A percentile compares a stretch with the other conserved stretches of the same genome.
phyloP scores from a whole-genome alignment of 257 asterid species.

The Lithospermum erythrorhizon region DNA sequence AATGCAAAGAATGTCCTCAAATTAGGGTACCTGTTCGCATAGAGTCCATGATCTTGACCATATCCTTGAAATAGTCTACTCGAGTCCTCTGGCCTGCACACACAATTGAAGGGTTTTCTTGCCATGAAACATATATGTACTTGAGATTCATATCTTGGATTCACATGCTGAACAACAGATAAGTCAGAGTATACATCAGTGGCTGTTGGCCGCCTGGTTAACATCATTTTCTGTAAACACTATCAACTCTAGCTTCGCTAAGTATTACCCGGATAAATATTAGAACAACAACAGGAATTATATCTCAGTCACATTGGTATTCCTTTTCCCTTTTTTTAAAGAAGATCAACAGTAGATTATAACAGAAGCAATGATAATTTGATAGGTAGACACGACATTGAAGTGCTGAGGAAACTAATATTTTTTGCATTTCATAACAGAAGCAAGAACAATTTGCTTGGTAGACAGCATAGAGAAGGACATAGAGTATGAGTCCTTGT shows the following conservation, averaged over 20 bases:
- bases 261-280: conserved; percentile 37
- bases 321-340: not conserved
- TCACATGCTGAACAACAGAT: not conserved
- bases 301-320: not conserved
- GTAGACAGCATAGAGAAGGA: too few species aligned
- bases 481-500: too few species aligned
- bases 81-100: conserved; percentile 46
- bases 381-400: too few species aligned
- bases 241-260: conserved; percentile 89
- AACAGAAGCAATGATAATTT: too few species aligned
- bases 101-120: not conserved
- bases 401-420: too few species aligned
- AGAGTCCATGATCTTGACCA: conserved; percentile 41
- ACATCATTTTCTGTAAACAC: conserved; percentile 78
- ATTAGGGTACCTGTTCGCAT: conserved; percentile 46
- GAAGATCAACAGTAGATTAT: too few species aligned
- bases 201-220: conserved; percentile 47
- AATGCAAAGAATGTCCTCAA: not conserved
- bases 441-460: too few species aligned
- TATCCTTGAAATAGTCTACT: conserved; percentile 49
- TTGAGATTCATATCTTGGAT: not conserved
- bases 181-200: conserved; percentile 22
- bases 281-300: not conserved
- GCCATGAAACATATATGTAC: not conserved
- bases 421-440: too few species aligned